A percentile compares a stretch with the other conserved stretches of the same genome.
Evolutionary conservation across 345 rosid species (phyloP).

Genomic region (Gossypium mustelinum): DNA sequence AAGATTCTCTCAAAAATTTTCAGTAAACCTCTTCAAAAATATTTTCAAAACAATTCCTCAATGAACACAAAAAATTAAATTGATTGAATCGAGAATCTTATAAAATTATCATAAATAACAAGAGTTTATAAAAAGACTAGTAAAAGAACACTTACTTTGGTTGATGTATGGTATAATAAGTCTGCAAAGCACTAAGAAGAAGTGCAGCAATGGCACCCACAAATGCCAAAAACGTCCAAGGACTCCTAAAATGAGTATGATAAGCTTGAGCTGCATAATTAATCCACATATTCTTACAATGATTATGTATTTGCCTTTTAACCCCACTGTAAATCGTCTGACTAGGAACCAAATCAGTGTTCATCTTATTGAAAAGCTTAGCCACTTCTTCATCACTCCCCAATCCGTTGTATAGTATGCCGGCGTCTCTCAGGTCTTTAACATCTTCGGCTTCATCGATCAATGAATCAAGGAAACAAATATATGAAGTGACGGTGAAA

Average conservation of each 20-base stretch:
- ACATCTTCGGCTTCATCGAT: conserved; percentile 23
- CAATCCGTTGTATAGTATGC: conserved; percentile 14
- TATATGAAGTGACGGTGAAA: no score
- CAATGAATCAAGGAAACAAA: background rate
- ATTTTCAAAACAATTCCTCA: no score
- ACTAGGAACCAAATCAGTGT: background rate
- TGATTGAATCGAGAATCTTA: no score
- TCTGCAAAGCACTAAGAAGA: background rate
- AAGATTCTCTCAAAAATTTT: no score
- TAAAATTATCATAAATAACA: background rate
- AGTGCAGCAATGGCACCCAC: background rate
- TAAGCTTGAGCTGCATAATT: conserved; percentile 10
- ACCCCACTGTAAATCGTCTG: background rate
- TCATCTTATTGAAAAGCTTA: conserved; percentile 1
- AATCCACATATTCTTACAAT: background rate
- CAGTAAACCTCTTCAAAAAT: no score
- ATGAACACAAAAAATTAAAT: no score
- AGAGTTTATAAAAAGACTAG: background rate
- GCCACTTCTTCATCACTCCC: conserved; percentile 11
- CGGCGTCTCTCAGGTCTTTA: conserved; percentile 6
- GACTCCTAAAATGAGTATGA: background rate
- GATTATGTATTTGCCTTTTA: background rate
- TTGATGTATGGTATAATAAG: background rate
- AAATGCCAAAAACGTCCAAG: conserved; percentile 1
- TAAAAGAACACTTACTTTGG: background rate